Percentiles rank a stretch among this genome's conserved stretches.
Evolutionary conservation across 2,329 filamentous ascomycete species (phyloP).

Genomic region (Westerdykella sp.): DNA sequence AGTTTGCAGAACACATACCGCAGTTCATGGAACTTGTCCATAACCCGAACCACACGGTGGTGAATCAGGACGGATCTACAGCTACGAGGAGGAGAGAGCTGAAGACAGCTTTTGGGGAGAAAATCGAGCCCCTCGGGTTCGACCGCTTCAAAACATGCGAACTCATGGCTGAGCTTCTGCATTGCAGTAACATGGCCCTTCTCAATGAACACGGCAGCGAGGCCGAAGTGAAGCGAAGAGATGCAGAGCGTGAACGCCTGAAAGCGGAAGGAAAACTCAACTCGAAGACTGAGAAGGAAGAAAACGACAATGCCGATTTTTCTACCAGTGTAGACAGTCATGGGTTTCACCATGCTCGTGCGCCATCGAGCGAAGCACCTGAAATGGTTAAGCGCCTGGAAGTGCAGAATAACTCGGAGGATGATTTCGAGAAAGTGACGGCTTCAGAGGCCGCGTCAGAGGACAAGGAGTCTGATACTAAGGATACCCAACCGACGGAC

Average conservation of each 20-base stretch:
- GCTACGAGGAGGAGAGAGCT: constrained; percentile 67
- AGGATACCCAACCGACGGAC: neutral
- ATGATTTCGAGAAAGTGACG: constrained; percentile 88
- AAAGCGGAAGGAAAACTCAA: constrained; percentile 74
- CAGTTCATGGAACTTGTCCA: constrained; percentile 90
- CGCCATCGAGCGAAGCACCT: constrained; percentile 46
- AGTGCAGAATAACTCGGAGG: constrained; percentile 74
- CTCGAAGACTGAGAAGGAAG: constrained; percentile 31
- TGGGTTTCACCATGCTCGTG: constrained; percentile 46
- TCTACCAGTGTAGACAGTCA: constrained; percentile 48
- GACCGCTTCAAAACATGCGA: constrained; percentile 99
- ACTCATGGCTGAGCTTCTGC: constrained; percentile 92
- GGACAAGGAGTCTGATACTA: constrained; percentile 38
- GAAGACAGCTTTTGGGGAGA: constrained; percentile 80
- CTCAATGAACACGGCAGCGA: constrained; percentile 89
- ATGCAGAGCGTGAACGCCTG: constrained; percentile 73
- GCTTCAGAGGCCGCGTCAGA: constrained; percentile 65
- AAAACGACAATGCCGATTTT: constrained; percentile 34
- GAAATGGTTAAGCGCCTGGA: constrained; percentile 67
- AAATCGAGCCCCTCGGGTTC: constrained; percentile 91
- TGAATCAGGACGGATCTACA: constrained; percentile 50
- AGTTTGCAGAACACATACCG: constrained; percentile 86
- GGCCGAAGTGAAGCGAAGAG: constrained; percentile 71
- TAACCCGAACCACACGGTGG: constrained; percentile 57
- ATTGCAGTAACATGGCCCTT: constrained; percentile 98